A percentile compares a stretch with the other conserved stretches of the same genome.
Evolutionary conservation across 352 stramenopile species (phyloP).

Genomic region (Phytopythium montanum): DNA sequence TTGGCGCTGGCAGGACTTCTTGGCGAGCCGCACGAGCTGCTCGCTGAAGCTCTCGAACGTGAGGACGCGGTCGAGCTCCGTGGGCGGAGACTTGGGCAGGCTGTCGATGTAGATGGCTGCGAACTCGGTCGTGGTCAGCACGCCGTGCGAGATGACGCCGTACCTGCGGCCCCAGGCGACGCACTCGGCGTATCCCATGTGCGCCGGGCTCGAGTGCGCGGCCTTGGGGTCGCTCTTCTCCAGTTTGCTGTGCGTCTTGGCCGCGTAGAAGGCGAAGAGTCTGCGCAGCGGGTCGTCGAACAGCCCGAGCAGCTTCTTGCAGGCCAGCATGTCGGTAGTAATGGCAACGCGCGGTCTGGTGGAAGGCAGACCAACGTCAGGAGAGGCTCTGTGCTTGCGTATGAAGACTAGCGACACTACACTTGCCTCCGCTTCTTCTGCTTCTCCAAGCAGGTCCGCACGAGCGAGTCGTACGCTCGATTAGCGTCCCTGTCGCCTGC

Average conservation of each 20-base stretch:
- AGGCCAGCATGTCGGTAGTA: constrained; percentile 56
- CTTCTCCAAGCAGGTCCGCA: constrained; percentile 63
- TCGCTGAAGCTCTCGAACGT: constrained; percentile 62
- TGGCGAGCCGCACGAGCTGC: constrained; percentile 57
- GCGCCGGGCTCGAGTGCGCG: constrained; percentile 31
- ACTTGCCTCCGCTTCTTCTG: constrained; percentile 49
- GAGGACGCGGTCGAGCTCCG: constrained; percentile 61
- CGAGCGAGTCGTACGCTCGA: constrained; percentile 57
- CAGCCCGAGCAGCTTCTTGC: constrained; percentile 43
- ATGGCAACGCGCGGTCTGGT: constrained; percentile 37
- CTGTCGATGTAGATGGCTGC: constrained; percentile 72
- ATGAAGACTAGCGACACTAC: not conserved
- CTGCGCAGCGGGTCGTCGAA: constrained; percentile 68
- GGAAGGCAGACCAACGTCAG: not conserved
- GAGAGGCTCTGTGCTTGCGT: not conserved
- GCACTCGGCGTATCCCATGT: constrained; percentile 70
- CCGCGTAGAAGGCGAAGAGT: constrained; percentile 59
- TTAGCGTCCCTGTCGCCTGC: constrained; percentile 48
- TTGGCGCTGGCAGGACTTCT: constrained; percentile 37
- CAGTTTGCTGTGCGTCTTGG: constrained; percentile 41
- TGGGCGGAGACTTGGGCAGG: constrained; percentile 43
- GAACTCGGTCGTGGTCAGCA: constrained; percentile 79
- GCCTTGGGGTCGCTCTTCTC: constrained; percentile 68
- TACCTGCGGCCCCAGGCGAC: constrained; percentile 70
- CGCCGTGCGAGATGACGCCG: constrained; percentile 68